Evolutionary conservation across 2,329 filamentous ascomycete species (phyloP), one percentile per base, ranked within the genome.

Genomic region (Thielaviopsis populi): DNA sequence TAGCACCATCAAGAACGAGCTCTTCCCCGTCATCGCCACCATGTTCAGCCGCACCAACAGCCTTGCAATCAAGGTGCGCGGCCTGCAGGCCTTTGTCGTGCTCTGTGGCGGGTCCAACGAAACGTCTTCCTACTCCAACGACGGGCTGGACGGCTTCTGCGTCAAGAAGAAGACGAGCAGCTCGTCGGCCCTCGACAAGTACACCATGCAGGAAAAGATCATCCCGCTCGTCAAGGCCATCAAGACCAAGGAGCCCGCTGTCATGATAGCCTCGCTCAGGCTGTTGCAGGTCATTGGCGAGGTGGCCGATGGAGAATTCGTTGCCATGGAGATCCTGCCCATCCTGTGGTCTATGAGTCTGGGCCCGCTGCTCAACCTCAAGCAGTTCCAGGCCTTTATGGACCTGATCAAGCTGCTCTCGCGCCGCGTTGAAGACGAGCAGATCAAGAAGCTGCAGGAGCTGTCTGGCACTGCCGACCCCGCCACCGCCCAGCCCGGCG

Each of bases 161-260:
- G 74, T 81, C 68, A 77, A 81, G 60, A 83, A 81, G 70, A 80
- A 82, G 65, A n/a, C 53, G n/a, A 85, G 86, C 71, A 76, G 80
- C 1, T 87, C 87, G 0, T 90, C 85, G 1, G 91, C 92, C 2
- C 78, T 99, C 33, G 94, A 99, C 76, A 97, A 97, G 73, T 97
- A 94, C 71, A 97, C 94, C 0, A 92, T 99, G 76, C 94, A 99
- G 73, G 94, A 99, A 72, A 97, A 96, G 76, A 88, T 99, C 41
- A 83, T 97, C 0, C 94, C 94, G 0, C 76, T 97, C 3, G 80
- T 99, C 66, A 91, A 89, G 70, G 91, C 80, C 1, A 97, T 99
- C 76, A 97, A 96, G 75, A 99, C 94, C 0, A 97, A 96, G 72
- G 94, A 99, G 73, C 94, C 94, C 0, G 91, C 91, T 7, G 94